These are phyloP conservation scores for Mycogone perniciosa DNA, from an alignment of 2,329 filamentous ascomycete species.

Conservation along the genomic window DNA sequence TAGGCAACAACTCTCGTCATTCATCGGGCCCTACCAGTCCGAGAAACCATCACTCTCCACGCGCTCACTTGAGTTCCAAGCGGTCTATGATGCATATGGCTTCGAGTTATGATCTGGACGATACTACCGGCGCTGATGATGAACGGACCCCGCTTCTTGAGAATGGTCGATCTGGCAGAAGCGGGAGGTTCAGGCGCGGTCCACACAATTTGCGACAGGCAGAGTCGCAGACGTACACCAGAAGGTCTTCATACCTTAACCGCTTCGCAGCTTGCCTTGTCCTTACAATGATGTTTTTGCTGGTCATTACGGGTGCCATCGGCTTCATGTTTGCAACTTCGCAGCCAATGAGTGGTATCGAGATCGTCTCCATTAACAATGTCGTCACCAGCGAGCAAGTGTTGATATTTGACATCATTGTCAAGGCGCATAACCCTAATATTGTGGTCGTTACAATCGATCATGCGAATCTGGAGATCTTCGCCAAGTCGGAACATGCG, in stretches of 20 bases:
- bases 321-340: conserved; percentile 89
- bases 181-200: conserved; percentile 52
- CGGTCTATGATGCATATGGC: conserved; percentile 54
- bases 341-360: conserved; percentile 73
- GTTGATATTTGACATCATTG: conserved; percentile 85
- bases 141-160: conserved; percentile 77
- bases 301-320: conserved; percentile 78
- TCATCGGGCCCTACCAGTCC: conserved; percentile 67
- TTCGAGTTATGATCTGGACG: conserved; percentile 71
- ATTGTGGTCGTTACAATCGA: conserved; percentile 81
- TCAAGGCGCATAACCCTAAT: conserved; percentile 87
- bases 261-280: conserved; percentile 83
- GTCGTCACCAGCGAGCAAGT: conserved; percentile 92
- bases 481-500: conserved; percentile 87
- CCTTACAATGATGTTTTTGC: conserved; percentile 70
- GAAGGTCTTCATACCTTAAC: conserved; percentile 56
- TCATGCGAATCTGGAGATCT: conserved; percentile 84
- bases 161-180: conserved; percentile 50
- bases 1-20: conserved; percentile 51
- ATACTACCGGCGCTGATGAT: conserved; percentile 71
- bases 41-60: conserved; percentile 41
- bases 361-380: conserved; percentile 75
- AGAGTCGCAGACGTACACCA: conserved; percentile 64
- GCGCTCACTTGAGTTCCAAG: conserved; percentile 34
- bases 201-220: conserved; percentile 58